These are phyloP conservation scores for Simmondsia chinensis DNA, from an alignment of 148 eudicot genomes.

Conservation along the genomic window DNA sequence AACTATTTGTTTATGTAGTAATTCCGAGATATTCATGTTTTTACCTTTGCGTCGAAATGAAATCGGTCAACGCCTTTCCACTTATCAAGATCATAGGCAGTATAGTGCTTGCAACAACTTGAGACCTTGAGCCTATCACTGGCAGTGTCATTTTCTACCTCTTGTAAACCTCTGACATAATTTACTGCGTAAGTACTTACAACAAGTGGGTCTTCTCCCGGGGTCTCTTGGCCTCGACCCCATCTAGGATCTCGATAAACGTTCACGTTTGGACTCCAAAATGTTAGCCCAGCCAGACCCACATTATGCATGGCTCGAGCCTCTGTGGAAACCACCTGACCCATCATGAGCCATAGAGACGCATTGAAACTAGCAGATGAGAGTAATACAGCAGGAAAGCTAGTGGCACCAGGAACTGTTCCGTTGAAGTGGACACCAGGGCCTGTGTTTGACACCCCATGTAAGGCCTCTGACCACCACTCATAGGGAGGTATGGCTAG, in stretches of 20 bases:
- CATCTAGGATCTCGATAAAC: constrained; percentile 31
- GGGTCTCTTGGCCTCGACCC: constrained; percentile 37
- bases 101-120: constrained; percentile 35
- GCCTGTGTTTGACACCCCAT: constrained; percentile 40
- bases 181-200: constrained; percentile 24
- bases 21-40: background rate
- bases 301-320: constrained; percentile 33
- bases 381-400: constrained; percentile 46
- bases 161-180: constrained; percentile 28
- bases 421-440: constrained; percentile 27
- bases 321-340: constrained; percentile 29
- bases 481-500: constrained; percentile 41
- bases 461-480: constrained; percentile 76
- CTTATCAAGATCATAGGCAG: constrained; percentile 38
- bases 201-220: constrained; percentile 34
- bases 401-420: constrained; percentile 41
- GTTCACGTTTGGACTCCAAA: constrained; percentile 37
- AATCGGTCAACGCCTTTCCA: constrained; percentile 35
- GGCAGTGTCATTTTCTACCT: constrained; percentile 5
- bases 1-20: too few species aligned
- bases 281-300: constrained; percentile 31
- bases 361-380: constrained; percentile 45
- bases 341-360: constrained; percentile 36
- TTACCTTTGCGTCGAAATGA: constrained; percentile 35
- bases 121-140: constrained; percentile 30